phyloP scores from a whole-genome alignment of 192 early-diverging fungal genomes.

The Oehlia diaphana region DNA sequence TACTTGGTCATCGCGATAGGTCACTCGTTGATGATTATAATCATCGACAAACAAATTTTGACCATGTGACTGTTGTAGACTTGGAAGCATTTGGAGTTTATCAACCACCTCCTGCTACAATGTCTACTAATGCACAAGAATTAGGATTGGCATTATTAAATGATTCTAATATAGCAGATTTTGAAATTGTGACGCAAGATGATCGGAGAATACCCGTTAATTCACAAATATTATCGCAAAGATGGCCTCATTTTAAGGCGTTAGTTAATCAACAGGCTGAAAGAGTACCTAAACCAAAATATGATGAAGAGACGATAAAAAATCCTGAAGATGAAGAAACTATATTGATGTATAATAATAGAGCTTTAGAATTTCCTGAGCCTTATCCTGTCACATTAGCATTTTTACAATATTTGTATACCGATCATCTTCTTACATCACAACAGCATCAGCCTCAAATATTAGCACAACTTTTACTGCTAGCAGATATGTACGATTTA shows the following conservation, averaged over 20 bases:
- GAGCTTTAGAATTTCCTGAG: conserved; percentile 45
- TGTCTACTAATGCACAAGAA: conserved; percentile 58
- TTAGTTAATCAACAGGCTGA: conserved; percentile 45
- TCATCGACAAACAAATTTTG: conserved; percentile 77
- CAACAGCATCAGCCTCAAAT: conserved; percentile 66
- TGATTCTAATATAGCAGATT: conserved; percentile 56
- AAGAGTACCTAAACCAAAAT: conserved; percentile 1
- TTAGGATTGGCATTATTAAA: conserved; percentile 59
- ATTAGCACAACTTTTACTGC: conserved; percentile 59
- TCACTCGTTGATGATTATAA: conserved; percentile 75
- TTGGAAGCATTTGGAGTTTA: conserved; percentile 74
- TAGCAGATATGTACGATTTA: conserved; percentile 62
- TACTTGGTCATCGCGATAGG: conserved; percentile 72
- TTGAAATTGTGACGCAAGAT: conserved; percentile 58
- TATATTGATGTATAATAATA: conserved; percentile 47
- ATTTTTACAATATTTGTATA: conserved; percentile 69
- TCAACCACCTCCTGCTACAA: conserved; percentile 53
- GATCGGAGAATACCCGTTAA: conserved; percentile 56
- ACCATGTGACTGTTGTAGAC: conserved; percentile 70
- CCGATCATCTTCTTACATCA: conserved; percentile 61
- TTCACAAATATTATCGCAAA: conserved; percentile 48
- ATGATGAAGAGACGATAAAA: conserved; percentile 32
- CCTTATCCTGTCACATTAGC: conserved; percentile 54
- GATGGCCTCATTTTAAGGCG: conserved; percentile 60
- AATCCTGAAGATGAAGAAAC: conserved; percentile 26